Evolutionary conservation across 1,139 yeast genomes (phyloP).

Genomic region (Pneumocystis murina): DNA sequence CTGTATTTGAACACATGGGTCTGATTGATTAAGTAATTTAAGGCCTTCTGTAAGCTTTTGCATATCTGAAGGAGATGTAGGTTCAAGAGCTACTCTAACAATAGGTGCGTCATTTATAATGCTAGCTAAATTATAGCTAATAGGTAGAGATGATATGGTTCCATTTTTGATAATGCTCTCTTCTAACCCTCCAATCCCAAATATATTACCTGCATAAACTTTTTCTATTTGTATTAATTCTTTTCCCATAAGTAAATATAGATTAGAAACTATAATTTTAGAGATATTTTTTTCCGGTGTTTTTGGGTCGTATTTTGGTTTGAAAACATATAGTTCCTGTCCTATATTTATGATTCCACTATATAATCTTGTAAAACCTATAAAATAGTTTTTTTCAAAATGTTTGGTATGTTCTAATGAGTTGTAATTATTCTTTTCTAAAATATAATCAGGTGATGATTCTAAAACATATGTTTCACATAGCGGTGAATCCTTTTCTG

Average conservation of each 20-base stretch:
- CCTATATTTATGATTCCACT: slow-evolving; percentile 71
- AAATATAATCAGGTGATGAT: slow-evolving; percentile 12
- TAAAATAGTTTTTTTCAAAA: slow-evolving; percentile 41
- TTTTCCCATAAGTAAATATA: slow-evolving; percentile 82
- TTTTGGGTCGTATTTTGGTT: slow-evolving; percentile 75
- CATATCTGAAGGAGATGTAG: slow-evolving; percentile 70
- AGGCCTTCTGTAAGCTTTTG: slow-evolving; percentile 65
- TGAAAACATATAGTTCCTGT: slow-evolving; percentile 56
- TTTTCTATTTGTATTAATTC: slow-evolving; percentile 61
- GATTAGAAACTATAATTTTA: slow-evolving; percentile 41
- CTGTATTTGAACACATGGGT: slow-evolving; percentile 80
- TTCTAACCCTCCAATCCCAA: slow-evolving; percentile 85
- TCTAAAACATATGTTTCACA: slow-evolving; percentile 8
- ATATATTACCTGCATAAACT: slow-evolving; percentile 92
- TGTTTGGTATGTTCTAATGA: slow-evolving; percentile 19
- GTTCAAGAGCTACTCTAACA: slow-evolving; percentile 87
- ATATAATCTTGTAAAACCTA: slow-evolving; percentile 80
- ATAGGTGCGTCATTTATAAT: slow-evolving; percentile 60
- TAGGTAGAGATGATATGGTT: slow-evolving; percentile 41
- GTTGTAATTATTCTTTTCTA: slow-evolving; percentile 12
- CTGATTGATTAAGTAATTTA: slow-evolving; percentile 66
- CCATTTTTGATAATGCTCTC: slow-evolving; percentile 75
- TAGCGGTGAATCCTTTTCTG: neutral
- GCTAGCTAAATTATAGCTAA: slow-evolving; percentile 61
- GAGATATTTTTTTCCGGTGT: slow-evolving; percentile 45